Evolutionary conservation across 2,329 filamentous ascomycete species (phyloP), one percentile per base, ranked within the genome.

Genomic region (Venturia pyrina): DNA sequence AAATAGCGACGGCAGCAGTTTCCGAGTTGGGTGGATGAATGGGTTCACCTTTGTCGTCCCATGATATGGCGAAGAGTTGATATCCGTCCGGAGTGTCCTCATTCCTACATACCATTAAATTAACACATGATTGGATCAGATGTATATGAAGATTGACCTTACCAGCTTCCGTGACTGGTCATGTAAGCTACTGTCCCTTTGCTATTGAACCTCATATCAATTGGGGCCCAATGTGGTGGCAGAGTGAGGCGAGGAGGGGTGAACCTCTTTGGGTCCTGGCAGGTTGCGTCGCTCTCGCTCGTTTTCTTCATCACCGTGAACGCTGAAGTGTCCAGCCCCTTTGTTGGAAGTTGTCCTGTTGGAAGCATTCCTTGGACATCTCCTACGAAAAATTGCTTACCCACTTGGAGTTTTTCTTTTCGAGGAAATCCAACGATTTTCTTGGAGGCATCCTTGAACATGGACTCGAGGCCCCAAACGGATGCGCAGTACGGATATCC

Each of bases 401-500:
- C 82, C 5, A 81, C 76, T 19, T 75, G 66, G 43, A 81, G 70
- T 19, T 76, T 76, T 32, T 72, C 68, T 62, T 80, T 81, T 41
- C 79, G 70, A 67, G 68, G 89, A 19, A 59, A 59, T 37, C 4
- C 32, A 32, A 34, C 53, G 13, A 5, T 59, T 32, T 34, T 37
- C 19, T 59, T 59, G 5, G 48, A 53, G 21, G 48, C 48, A 53
- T 53, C 48, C 13, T 24, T 53, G 48, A 28, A 53, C 71, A 83
- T 76, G 28, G 76, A 74, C 13, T 76, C 71, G 0, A 83, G 81
- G 66, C 83, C 79, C 87, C 88, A 91, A 10, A 87, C 78, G 0
- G 88, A 79, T 70, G 86, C 88, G 76, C 89, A 91, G 59, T 80
- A 75, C 1, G 89, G 89, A 72, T 91, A 92, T 28, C 89, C 89